Percentiles rank a stretch among this genome's conserved stretches.
Conservation (phyloP, 345 rosid species). For the Clausena lansium region DNA sequence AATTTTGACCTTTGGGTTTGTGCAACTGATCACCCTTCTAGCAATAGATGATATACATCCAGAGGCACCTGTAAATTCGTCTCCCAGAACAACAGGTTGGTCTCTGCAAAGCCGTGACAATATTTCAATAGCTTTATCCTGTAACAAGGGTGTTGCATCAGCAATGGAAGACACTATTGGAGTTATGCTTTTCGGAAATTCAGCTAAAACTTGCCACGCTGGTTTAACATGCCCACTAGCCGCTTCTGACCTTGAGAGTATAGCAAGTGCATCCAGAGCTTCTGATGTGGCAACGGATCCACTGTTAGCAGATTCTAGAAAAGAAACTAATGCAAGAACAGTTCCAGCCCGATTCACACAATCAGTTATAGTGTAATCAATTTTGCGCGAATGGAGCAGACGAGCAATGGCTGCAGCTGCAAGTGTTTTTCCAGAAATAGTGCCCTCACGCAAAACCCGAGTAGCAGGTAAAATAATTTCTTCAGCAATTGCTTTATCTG, state of each 20-base stretch:
- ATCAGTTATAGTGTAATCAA: constrained; percentile 72
- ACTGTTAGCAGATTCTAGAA: constrained; percentile 72
- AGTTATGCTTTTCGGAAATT: constrained; percentile 67
- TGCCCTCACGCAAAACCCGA: constrained; percentile 87
- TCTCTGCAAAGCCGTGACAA: constrained; percentile 83
- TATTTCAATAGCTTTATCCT: constrained; percentile 95
- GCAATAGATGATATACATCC: constrained; percentile 72
- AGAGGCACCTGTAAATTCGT: constrained; percentile 54
- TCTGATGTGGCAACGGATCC: constrained; percentile 71
- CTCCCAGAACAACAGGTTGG: constrained; percentile 81
- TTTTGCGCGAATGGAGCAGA: constrained; percentile 64
- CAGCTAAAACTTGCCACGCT: constrained; percentile 91
- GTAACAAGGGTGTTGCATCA: constrained; percentile 66
- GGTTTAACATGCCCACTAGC: constrained; percentile 62
- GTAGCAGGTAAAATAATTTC: constrained; percentile 91
- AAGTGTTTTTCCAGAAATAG: constrained; percentile 82
- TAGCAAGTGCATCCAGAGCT: constrained; percentile 91
- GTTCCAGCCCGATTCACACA: constrained; percentile 91
- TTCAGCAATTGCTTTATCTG: constrained; percentile 71
- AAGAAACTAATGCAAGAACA: constrained; percentile 88
- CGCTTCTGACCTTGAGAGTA: constrained; percentile 72
- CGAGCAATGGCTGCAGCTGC: constrained; percentile 98
- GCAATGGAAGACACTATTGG: constrained; percentile 85
- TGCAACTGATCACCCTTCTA: constrained; percentile 68
- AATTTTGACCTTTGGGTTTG: constrained; percentile 69